Evolutionary conservation across 2,329 filamentous ascomycete genomes (phyloP).

Genomic region (Xylaria sp.): DNA sequence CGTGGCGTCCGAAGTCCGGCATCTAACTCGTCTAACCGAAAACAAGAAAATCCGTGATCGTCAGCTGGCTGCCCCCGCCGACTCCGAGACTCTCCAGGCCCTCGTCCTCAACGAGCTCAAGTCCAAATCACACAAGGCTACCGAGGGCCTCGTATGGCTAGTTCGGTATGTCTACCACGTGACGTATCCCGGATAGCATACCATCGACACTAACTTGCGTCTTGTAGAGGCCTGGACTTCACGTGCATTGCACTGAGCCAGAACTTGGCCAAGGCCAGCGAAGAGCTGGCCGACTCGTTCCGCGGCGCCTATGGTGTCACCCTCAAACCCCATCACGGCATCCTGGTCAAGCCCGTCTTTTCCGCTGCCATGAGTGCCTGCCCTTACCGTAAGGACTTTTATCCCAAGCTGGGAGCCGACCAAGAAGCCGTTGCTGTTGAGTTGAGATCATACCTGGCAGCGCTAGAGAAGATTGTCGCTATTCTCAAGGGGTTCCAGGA

Average conservation of each 20-base stretch:
- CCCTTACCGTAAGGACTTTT: constrained; percentile 94
- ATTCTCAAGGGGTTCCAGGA: constrained; percentile 70
- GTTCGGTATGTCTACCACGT: constrained; percentile 66
- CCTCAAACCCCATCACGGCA: constrained; percentile 89
- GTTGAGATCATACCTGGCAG: constrained; percentile 73
- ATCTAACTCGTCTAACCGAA: constrained; percentile 24
- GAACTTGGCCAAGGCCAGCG: constrained; percentile 69
- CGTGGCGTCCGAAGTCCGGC: neutral
- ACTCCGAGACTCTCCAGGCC: constrained; percentile 84
- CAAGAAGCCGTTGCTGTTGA: constrained; percentile 65
- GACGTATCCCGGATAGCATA: constrained; percentile 6
- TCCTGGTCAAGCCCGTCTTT: constrained; percentile 91
- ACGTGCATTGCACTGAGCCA: constrained; percentile 81
- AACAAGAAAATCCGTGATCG: constrained; percentile 85
- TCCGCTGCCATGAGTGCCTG: constrained; percentile 90
- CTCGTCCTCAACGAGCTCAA: constrained; percentile 88
- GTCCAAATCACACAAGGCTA: constrained; percentile 84
- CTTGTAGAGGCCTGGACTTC: constrained; percentile 84
- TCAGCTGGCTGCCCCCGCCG: constrained; percentile 75
- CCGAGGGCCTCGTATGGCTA: constrained; percentile 91
- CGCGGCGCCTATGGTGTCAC: constrained; percentile 81
- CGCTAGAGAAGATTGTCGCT: constrained; percentile 76
- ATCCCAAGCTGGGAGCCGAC: constrained; percentile 79
- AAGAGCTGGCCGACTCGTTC: constrained; percentile 89
- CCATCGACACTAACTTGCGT: constrained; percentile 11